phyloP scores from a whole-genome alignment of 139 green algal species.

The Pleodorina starrii region DNA sequence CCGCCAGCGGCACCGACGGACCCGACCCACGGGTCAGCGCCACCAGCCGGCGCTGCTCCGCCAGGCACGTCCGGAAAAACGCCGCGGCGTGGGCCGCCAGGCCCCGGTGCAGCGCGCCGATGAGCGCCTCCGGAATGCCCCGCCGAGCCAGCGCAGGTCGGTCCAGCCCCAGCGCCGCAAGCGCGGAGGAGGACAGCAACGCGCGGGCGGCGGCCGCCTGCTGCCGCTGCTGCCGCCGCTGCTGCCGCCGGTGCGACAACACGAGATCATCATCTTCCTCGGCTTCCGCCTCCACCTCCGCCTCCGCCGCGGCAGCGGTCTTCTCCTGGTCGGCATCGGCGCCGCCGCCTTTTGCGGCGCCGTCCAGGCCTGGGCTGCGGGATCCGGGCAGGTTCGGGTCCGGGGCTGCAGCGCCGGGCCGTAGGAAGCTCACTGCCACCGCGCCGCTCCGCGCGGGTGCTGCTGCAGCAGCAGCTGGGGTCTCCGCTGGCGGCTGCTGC shows the following conservation, averaged over 20 bases:
- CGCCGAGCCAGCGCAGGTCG: not conserved
- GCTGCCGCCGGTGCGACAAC: not conserved
- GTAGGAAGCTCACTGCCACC: not conserved
- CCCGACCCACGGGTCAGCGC: slow-evolving; percentile 28
- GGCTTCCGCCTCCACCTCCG: not conserved
- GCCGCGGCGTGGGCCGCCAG: slow-evolving; percentile 14
- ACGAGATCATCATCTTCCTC: not conserved
- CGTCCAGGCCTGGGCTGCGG: too few relatives aligned
- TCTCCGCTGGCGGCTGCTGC: not conserved
- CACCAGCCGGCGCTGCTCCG: slow-evolving; percentile 43
- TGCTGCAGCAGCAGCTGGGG: not conserved
- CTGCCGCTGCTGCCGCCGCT: not conserved
- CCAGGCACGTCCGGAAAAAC: slow-evolving; percentile 29
- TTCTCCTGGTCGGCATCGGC: not conserved
- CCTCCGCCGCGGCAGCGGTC: not conserved
- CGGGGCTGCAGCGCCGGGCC: not conserved
- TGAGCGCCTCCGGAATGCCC: not conserved
- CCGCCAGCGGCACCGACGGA: slow-evolving; percentile 32
- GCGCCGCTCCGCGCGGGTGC: not conserved
- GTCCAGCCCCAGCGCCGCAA: slow-evolving; percentile 28
- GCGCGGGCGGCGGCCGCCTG: not conserved
- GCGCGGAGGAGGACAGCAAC: not conserved
- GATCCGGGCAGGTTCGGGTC: not conserved
- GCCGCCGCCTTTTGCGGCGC: not conserved
- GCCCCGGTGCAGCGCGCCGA: not conserved